Base-by-base conservation (phyloP, 2,329 filamentous ascomycete genomes). In the Fusarium aywerte region DNA sequence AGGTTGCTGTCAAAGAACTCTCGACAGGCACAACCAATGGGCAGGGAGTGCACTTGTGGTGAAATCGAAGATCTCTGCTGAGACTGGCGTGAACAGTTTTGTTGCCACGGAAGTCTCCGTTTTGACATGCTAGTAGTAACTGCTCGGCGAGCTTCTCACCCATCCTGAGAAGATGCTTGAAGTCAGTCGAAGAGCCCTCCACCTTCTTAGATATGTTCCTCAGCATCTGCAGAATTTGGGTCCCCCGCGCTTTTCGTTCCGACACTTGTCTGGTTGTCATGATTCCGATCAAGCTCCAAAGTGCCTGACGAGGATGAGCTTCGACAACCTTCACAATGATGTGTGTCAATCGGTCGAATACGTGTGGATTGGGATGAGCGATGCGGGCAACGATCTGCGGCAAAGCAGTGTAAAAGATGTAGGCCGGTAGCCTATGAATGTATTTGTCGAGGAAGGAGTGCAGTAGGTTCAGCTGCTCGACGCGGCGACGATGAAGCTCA, bases 311-410 rank as follows among this genome's bases (percentile, higher is more conserved):
- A 1, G 96, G 95, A 77, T 97, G 92, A n/a, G 88, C 84, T 39
- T 89, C 85, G 10, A 97, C 90, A n/a, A 97, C 92, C 75, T 92
- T 95, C 62, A 90, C 81, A 55, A 99, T 93, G 68, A 98, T 95
- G 32, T 85, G 85, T 52, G 90, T 87, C 8, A 99, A 81, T 11
- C 92, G 82, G 59, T 90, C 87, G 78, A 92, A 96, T 3, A 97
- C 93, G 2, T 89, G 87, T 5, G 78, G 78, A 76, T 97, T 92
- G 1, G 90, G 89, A 79, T 99, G 96, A 43, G 92, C 92, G 72
- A 99, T 97, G 31, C 96, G 90, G n/a, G 95, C 96, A 57, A 99
- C 92, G 64, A 99, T 91, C 78, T 99, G 96, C 7, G 96, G 92
- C 39, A 99, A 83, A 7, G 95, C 84, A 3, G 90, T 91, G 75